Percentiles rank a stretch among this genome's conserved stretches.
Evolutionary conservation across 129 eudicot genomes (phyloP).

Genomic region (Chrysanthemum makinoi): DNA sequence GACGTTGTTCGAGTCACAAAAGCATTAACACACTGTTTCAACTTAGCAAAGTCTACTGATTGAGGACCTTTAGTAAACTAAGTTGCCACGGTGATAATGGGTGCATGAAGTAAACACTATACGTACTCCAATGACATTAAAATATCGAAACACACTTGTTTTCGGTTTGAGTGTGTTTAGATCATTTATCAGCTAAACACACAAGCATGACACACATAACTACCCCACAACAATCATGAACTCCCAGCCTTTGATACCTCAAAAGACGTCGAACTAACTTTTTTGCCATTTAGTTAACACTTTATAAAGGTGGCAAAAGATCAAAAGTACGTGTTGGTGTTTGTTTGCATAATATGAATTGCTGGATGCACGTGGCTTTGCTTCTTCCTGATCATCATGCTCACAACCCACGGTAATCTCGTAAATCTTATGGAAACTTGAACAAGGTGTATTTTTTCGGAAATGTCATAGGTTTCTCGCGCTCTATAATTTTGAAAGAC

Average conservation of each 20-base stretch:
- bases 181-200: neutral
- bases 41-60: too few species aligned
- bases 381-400: conserved; percentile 17
- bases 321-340: conserved; percentile 12
- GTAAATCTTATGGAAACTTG: neutral
- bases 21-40: too few species aligned
- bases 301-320: conserved; percentile 22
- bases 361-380: conserved; percentile 15
- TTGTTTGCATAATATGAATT: conserved; percentile 7
- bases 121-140: too few species aligned
- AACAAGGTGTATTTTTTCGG: too few species aligned
- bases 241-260: conserved; percentile 13
- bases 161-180: too few species aligned
- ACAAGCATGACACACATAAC: neutral
- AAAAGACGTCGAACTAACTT: conserved; percentile 21
- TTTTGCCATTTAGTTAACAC: conserved; percentile 17
- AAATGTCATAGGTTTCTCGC: too few species aligned
- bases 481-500: too few species aligned
- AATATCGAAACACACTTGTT: too few species aligned
- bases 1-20: too few species aligned
- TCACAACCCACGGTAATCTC: conserved; percentile 14
- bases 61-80: too few species aligned
- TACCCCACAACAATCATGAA: neutral
- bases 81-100: too few species aligned
- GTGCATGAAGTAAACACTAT: too few species aligned